Conservation (phyloP, 2,329 filamentous ascomycete genomes). For the Xylariales sp. region DNA sequence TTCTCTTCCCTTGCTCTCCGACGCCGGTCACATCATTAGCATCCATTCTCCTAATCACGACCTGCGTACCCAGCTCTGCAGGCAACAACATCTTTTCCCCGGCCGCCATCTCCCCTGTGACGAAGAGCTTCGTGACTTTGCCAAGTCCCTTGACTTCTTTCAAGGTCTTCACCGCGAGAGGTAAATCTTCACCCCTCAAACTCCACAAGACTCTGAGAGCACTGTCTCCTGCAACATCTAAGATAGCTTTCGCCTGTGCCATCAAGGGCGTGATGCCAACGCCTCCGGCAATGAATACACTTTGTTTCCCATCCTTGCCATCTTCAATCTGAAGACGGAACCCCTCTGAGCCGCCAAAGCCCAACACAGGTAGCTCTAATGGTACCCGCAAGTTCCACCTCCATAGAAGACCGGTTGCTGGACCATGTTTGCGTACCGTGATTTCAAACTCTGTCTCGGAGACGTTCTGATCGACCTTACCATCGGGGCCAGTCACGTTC, state of each 20-base stretch:
- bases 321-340: conserved; percentile 31
- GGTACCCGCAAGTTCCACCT: conserved; percentile 45
- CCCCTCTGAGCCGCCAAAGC: conserved; percentile 61
- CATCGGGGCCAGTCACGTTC: conserved; percentile 11
- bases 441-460: conserved; percentile 58
- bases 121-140: conserved; percentile 52
- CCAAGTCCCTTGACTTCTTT: conserved; percentile 46
- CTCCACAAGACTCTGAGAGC: conserved; percentile 64
- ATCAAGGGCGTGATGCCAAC: conserved; percentile 81
- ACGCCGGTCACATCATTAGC: conserved; percentile 36
- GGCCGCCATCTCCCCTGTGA: conserved; percentile 50
- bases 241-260: conserved; percentile 52
- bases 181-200: conserved; percentile 55
- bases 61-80: conserved; percentile 21
- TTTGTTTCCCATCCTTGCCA: conserved; percentile 26
- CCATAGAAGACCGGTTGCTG: conserved; percentile 63
- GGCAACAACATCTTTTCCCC: neutral
- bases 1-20: conserved; percentile 37
- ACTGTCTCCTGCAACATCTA: conserved; percentile 31
- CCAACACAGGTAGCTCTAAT: conserved; percentile 63
- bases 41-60: conserved; percentile 34
- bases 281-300: conserved; percentile 68
- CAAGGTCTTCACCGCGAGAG: conserved; percentile 58
- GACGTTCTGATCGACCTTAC: conserved; percentile 20
- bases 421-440: conserved; percentile 64